A percentile compares a stretch with the other conserved stretches of the same genome.
Evolutionary conservation across 495 filamentous ascomycete genomes (phyloP).

Genomic region (Penicillium nucicola): DNA sequence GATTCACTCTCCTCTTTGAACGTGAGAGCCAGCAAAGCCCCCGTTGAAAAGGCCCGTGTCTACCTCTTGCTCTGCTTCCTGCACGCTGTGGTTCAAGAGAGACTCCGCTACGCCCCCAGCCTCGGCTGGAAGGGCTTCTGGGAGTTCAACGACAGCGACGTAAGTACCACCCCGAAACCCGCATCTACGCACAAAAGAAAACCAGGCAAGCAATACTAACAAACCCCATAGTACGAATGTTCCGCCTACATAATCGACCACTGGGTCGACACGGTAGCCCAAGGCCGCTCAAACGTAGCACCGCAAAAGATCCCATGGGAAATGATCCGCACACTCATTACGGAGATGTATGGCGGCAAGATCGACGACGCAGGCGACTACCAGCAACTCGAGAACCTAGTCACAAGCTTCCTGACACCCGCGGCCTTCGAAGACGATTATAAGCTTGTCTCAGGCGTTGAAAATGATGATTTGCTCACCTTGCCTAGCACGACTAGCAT

Average conservation of each 20-base stretch:
- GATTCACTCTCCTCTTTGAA: conserved; percentile 86
- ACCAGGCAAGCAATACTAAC: conserved; percentile 16
- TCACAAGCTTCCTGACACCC: conserved; percentile 74
- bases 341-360: conserved; percentile 96
- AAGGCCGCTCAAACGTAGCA: conserved; percentile 84
- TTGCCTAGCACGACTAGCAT: conserved; percentile 78
- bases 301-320: conserved; percentile 95
- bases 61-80: conserved; percentile 92
- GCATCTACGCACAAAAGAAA: too few relatives aligned
- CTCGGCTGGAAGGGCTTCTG: conserved; percentile 99
- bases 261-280: conserved; percentile 82
- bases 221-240: conserved; percentile 80
- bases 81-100: conserved; percentile 94
- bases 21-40: conserved; percentile 71
- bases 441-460: conserved; percentile 70
- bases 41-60: conserved; percentile 86
- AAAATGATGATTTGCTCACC: conserved; percentile 60
- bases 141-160: conserved; percentile 99
- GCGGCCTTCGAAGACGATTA: conserved; percentile 88
- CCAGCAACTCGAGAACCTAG: conserved; percentile 63
- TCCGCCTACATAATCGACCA: conserved; percentile 93
- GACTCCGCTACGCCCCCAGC: conserved; percentile 89
- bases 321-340: conserved; percentile 88
- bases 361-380: conserved; percentile 93
- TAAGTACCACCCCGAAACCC: conserved; percentile 46